Conservation (phyloP, 371 early-diverging fungal genomes). For the Actinomucor elegans region DNA sequence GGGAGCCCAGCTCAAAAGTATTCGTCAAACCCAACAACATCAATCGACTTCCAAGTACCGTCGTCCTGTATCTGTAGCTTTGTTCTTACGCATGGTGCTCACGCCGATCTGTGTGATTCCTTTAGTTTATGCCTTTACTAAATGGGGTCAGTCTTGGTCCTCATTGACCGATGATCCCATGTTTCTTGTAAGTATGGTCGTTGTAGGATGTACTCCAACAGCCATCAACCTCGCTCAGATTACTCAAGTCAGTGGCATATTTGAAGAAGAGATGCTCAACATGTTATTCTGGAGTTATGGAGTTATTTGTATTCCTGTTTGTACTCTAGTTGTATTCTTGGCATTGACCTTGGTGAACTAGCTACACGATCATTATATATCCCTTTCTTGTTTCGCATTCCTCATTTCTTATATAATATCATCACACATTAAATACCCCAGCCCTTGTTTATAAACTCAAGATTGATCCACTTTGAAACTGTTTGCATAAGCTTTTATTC, state of each 20-base stretch:
- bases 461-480: not conserved
- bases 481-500: not conserved
- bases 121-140: slow-evolving; percentile 37
- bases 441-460: not conserved
- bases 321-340: slow-evolving; percentile 49
- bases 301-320: slow-evolving; percentile 51
- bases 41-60: not conserved
- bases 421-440: not conserved
- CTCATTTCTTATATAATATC: not conserved
- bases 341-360: slow-evolving; percentile 36
- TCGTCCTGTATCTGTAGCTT: slow-evolving; percentile 34
- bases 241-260: slow-evolving; percentile 54
- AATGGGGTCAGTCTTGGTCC: slow-evolving; percentile 32
- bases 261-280: slow-evolving; percentile 58
- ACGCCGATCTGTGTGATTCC: slow-evolving; percentile 51
- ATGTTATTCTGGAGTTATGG: slow-evolving; percentile 65
- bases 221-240: slow-evolving; percentile 62
- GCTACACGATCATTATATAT: too few species aligned
- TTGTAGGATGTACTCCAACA: slow-evolving; percentile 58
- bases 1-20: slow-evolving; percentile 59
- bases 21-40: slow-evolving; percentile 9
- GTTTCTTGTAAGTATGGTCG: slow-evolving; percentile 48
- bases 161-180: slow-evolving; percentile 50
- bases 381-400: not conserved
- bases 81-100: slow-evolving; percentile 49